Percentiles rank a stretch among this genome's conserved stretches.
phyloP scores from a whole-genome alignment of 345 rosid species.

The Trapa bicornis region DNA sequence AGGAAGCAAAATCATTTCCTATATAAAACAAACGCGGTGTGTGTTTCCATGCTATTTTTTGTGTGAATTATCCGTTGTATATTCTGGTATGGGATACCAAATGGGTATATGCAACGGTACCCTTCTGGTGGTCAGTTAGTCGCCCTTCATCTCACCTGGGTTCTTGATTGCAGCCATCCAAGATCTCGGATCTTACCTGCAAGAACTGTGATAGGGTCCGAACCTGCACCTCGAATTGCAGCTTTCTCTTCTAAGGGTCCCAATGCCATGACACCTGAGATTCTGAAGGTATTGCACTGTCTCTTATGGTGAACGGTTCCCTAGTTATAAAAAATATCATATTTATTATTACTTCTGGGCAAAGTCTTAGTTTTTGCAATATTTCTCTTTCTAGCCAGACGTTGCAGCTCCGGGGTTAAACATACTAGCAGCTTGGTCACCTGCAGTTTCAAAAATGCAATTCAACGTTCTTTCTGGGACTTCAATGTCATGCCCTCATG shows the following conservation, averaged over 20 bases:
- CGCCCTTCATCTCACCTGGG: slow-evolving; percentile 12
- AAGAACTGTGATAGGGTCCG: slow-evolving; percentile 32
- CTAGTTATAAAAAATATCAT: neutral
- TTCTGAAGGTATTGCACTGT: slow-evolving; percentile 26
- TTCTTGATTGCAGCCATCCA: slow-evolving; percentile 23
- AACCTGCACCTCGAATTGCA: slow-evolving; percentile 37
- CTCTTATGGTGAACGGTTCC: neutral
- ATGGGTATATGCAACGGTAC: too few species aligned
- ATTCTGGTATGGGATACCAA: too few species aligned
- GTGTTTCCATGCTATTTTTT: slow-evolving; percentile 6
- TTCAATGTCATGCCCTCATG: slow-evolving; percentile 66
- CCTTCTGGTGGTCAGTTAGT: neutral
- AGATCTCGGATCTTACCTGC: slow-evolving; percentile 27
- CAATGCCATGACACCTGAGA: slow-evolving; percentile 38
- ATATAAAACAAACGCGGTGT: slow-evolving; percentile 30
- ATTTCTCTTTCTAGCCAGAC: slow-evolving; percentile 26
- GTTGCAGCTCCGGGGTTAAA: slow-evolving; percentile 45
- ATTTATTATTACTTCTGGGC: neutral
- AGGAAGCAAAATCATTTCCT: slow-evolving; percentile 32
- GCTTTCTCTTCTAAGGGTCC: slow-evolving; percentile 49
- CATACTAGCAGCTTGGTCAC: slow-evolving; percentile 55
- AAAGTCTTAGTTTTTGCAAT: slow-evolving; percentile 9
- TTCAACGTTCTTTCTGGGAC: slow-evolving; percentile 52
- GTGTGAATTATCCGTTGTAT: too few species aligned
- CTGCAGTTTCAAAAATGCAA: slow-evolving; percentile 28